Percentiles rank a stretch among this genome's conserved stretches.
phyloP scores from a whole-genome alignment of 305 asterid genomes.

The Coffea humblotiana region DNA sequence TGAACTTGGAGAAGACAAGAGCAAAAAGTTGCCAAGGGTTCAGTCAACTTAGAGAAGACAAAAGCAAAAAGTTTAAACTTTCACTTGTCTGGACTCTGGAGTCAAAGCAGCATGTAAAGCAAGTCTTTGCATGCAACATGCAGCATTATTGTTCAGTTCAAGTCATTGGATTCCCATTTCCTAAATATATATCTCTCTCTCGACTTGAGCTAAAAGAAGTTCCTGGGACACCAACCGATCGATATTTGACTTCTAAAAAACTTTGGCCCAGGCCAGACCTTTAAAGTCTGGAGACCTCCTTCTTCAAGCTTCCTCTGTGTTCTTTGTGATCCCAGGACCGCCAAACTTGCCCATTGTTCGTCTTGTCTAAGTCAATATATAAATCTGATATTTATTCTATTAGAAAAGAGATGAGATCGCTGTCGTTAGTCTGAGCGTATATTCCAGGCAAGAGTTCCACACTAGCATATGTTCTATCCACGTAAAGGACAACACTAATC shows the following conservation, averaged over 20 bases:
- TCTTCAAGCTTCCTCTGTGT: background rate
- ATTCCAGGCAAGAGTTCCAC: background rate
- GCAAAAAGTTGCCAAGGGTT: background rate
- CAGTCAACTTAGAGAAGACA: background rate
- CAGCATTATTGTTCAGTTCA: conserved; percentile 2
- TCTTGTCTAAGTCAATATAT: background rate
- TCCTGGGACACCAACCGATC: background rate
- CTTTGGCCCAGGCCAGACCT: background rate
- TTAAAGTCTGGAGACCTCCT: background rate
- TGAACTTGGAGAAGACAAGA: background rate
- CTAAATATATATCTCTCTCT: background rate
- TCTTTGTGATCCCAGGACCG: background rate
- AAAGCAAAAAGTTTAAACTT: background rate
- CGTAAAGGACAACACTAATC: background rate
- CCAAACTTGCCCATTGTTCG: background rate
- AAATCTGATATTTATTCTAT: background rate
- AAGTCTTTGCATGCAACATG: conserved; percentile 4
- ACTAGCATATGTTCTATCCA: background rate
- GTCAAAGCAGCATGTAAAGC: background rate
- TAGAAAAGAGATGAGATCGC: background rate
- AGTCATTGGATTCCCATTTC: conserved; percentile 31
- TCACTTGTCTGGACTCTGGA: conserved; percentile 15
- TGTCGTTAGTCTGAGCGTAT: background rate
- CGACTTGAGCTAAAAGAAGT: background rate
- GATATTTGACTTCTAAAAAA: conserved; percentile 17